Evolutionary conservation across 805 yeast species (phyloP).

Genomic region (Maudiozyma bulderi): DNA sequence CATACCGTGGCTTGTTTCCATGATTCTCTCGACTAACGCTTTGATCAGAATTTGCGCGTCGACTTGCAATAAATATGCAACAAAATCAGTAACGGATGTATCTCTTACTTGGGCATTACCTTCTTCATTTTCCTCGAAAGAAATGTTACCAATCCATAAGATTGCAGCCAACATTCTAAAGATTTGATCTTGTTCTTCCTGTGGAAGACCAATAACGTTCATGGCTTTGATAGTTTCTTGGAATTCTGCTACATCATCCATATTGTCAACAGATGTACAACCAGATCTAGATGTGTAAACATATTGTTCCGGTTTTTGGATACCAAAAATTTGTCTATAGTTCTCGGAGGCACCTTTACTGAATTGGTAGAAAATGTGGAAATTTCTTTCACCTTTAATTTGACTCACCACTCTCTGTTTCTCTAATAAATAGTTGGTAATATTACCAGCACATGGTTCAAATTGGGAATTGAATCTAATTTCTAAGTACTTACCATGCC

Average conservation of each 20-base stretch:
- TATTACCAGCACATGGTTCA: conserved; percentile 92
- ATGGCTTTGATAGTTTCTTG: conserved; percentile 77
- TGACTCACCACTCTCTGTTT: conserved; percentile 97
- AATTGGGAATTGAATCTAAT: conserved; percentile 72
- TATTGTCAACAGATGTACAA: conserved; percentile 77
- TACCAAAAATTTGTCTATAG: conserved; percentile 77
- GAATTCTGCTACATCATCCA: conserved; percentile 76
- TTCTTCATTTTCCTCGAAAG: conserved; percentile 75
- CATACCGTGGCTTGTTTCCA: conserved; percentile 86
- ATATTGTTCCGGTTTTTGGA: conserved; percentile 90
- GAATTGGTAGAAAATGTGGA: conserved; percentile 93
- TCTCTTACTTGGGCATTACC: conserved; percentile 81
- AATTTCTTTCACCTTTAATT: conserved; percentile 83
- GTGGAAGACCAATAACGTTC: conserved; percentile 74
- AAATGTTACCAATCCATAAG: conserved; percentile 89
- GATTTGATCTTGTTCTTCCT: conserved; percentile 80
- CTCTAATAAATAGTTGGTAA: conserved; percentile 87
- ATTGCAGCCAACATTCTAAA: conserved; percentile 77
- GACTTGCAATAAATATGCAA: conserved; percentile 83
- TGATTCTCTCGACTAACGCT: conserved; percentile 66
- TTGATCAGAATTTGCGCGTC: conserved; percentile 55
- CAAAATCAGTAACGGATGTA: conserved; percentile 84
- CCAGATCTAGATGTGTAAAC: conserved; percentile 78
- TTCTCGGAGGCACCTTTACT: conserved; percentile 82
- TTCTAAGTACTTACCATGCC: conserved; percentile 94